Evolutionary conservation across 352 stramenopile species (phyloP), one percentile per base, ranked within the genome.

Genomic region (Chrysophaeum taylorii): DNA sequence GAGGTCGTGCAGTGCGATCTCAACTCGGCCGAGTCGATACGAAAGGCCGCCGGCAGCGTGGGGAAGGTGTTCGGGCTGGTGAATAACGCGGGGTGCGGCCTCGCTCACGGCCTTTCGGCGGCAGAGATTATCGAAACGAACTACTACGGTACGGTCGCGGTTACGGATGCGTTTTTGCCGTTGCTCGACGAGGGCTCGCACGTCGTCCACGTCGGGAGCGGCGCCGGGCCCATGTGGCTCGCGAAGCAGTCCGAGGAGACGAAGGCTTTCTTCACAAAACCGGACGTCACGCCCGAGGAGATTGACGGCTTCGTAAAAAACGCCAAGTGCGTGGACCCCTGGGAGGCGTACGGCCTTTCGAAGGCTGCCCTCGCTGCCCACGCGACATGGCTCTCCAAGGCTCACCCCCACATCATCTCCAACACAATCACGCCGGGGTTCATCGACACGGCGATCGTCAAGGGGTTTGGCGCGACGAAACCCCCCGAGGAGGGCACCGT

Each of bases 31-130:
- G 60, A 70, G n/a, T 85, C 79, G 31, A 73, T 85, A 0, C 23
- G 50, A 64, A 54, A 69, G 27, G 81, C 81, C 23, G 78, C 81
- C 0, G n/a, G 48, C 37, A 38, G 50, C 15, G 71, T 79, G 2
- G 66, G 33, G 9, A 70, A 54, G 43, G 60, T 86, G 0, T 81
- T 81, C 70, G 81, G 63, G 0, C 77, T 86, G 48, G 78, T 86
- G 23, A 85, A 85, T 62, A 86, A 86, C 75, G 81, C 81, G 29
- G 81, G 81, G 42, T 76, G 75, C 45, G 79, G 78, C 69, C 68
- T 79, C 25, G 45, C 41, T 9, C 70, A 73, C 29, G 53, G 37
- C 21, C 66, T 64, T 23, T 50, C 4, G 33, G 41, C 64, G 64
- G 23, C 27, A n/a, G 71, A 77, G 66, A 77, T 86, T 41, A 68